Evolutionary conservation across 495 filamentous ascomycete species (phyloP).

Genomic region (Friedmanniomyces simplex): DNA sequence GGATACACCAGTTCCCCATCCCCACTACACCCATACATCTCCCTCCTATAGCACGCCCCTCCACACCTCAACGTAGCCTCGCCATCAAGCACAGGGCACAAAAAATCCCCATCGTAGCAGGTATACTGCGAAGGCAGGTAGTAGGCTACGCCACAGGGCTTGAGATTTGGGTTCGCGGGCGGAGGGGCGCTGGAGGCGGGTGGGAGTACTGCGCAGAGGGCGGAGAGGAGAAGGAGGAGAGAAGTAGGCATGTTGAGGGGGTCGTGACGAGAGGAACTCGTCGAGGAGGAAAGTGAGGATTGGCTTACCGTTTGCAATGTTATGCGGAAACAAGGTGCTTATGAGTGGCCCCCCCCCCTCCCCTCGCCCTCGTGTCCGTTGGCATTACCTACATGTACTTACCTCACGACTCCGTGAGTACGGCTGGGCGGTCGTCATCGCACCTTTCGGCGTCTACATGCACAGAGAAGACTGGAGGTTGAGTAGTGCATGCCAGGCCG

Average conservation of each 20-base stretch:
- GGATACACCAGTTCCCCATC: slow-evolving; percentile 27
- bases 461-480: too few species aligned
- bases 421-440: neutral
- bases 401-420: neutral
- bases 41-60: slow-evolving; percentile 32
- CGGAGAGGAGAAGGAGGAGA: neutral
- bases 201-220: neutral
- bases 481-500: too few species aligned
- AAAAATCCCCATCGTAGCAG: slow-evolving; percentile 34
- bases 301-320: neutral
- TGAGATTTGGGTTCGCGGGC: slow-evolving; percentile 11
- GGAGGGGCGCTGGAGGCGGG: neutral
- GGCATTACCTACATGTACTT: too few species aligned
- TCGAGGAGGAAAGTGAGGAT: neutral
- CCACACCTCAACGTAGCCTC: slow-evolving; percentile 34
- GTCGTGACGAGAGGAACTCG: neutral
- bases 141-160: slow-evolving; percentile 32
- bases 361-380: too few species aligned
- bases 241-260: neutral
- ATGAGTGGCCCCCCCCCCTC: neutral
- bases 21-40: slow-evolving; percentile 28
- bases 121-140: slow-evolving; percentile 36
- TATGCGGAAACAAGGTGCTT: neutral
- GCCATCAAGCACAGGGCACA: slow-evolving; percentile 32
- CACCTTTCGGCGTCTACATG: neutral